These are phyloP conservation scores for Cudoniella acicularis DNA, from an alignment of 495 filamentous ascomycete genomes.

Conservation along the genomic window DNA sequence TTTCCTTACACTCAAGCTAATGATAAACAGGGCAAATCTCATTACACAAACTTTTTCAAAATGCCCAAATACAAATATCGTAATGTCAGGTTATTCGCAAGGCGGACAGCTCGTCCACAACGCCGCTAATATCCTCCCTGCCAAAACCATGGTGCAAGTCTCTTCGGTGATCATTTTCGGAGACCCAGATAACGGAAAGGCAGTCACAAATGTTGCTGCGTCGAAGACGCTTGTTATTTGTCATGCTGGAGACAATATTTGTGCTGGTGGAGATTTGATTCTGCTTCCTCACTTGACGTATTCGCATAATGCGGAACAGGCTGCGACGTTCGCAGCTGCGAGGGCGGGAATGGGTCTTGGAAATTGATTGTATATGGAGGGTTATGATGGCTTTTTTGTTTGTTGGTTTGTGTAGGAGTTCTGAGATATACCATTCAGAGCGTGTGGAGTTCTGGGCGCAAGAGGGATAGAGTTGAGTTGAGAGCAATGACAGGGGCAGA, in stretches of 20 bases:
- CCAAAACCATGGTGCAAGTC: background rate
- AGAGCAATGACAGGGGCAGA: too few species aligned
- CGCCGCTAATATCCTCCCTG: conserved; percentile 28
- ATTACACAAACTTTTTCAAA: conserved; percentile 1
- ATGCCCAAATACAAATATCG: conserved; percentile 56
- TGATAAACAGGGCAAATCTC: conserved; percentile 4
- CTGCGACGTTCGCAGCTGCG: conserved; percentile 38
- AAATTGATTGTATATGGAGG: background rate
- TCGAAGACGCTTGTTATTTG: conserved; percentile 48
- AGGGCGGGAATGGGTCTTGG: conserved; percentile 1
- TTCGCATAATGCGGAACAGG: conserved; percentile 37
- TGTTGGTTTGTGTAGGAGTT: background rate
- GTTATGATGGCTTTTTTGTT: background rate
- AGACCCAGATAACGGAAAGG: conserved; percentile 41
- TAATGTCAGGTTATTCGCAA: conserved; percentile 55
- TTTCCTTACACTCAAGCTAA: background rate
- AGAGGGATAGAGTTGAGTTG: too few species aligned
- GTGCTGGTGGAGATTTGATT: conserved; percentile 41
- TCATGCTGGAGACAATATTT: conserved; percentile 50
- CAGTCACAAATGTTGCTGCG: conserved; percentile 38
- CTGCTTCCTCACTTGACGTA: conserved; percentile 49
- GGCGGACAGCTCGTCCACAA: conserved; percentile 50
- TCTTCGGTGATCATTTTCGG: conserved; percentile 49
- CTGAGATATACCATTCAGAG: too few species aligned
- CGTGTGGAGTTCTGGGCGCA: too few species aligned